These are phyloP conservation scores for Colletotrichum costaricense DNA, from an alignment of 2,329 filamentous ascomycete species.

Conservation along the genomic window DNA sequence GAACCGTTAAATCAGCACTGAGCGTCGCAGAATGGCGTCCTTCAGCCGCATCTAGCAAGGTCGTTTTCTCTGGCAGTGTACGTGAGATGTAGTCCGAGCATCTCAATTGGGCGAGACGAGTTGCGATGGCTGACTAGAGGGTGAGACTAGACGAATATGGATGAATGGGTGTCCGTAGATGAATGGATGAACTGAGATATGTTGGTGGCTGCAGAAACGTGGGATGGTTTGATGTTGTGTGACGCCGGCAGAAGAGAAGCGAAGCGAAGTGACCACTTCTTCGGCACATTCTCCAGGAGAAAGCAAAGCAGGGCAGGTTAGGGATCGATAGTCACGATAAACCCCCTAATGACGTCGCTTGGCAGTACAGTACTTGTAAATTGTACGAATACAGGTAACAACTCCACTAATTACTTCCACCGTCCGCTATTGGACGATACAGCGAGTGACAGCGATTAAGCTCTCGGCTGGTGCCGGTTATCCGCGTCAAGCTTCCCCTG, in stretches of 20 bases:
- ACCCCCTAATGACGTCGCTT: slow-evolving; percentile 26
- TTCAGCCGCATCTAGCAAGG: slow-evolving; percentile 26
- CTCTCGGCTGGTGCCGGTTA: slow-evolving; percentile 27
- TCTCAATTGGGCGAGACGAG: not conserved
- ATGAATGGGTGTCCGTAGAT: not conserved
- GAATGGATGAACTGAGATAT: not conserved
- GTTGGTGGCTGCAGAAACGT: not conserved
- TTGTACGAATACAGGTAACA: not conserved
- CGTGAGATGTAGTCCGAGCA: not conserved
- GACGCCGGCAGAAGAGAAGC: not conserved
- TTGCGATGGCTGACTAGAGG: not conserved
- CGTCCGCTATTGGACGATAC: not conserved
- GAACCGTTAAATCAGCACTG: slow-evolving; percentile 3
- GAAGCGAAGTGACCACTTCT: not conserved
- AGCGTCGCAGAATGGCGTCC: not conserved
- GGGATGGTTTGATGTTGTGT: not conserved
- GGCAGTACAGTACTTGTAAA: not conserved
- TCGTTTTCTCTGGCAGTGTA: not conserved
- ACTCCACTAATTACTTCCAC: slow-evolving; percentile 8
- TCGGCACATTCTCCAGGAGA: not conserved
- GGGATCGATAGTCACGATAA: not conserved
- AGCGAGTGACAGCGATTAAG: slow-evolving; percentile 11
- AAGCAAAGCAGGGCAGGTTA: not conserved
- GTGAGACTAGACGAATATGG: not conserved
- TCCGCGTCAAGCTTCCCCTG: slow-evolving; percentile 21